Evolutionary conservation across 371 early-diverging fungal genomes (phyloP), one percentile per base, ranked within the genome.

Genomic region (Lichtheimia ramosa): DNA sequence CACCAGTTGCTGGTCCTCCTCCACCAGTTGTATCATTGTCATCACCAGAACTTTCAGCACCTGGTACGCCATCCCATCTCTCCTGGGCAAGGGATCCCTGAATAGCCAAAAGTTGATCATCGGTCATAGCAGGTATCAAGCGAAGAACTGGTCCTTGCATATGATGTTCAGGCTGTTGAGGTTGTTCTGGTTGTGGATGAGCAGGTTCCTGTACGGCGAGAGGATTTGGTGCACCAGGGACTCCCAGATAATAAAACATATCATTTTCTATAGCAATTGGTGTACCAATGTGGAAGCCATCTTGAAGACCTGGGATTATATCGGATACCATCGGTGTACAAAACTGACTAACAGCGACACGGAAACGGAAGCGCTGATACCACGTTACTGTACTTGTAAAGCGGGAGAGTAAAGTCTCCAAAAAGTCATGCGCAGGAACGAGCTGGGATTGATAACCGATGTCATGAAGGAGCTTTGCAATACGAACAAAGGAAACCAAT

Each of bases 241-340:
- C 2, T 5, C 25, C 25, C 25, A 25, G 25, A 25, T 25, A 25
- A 25, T 25, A 25, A 3, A 25, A 5, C 25, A 25, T 25, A 25
- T 25, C 25, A 5, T 25, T 5, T 2, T 2, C 25, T 25, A 2
- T 2, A 2, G 5, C 2, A 25, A 25, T 25, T 5, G 25, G 25
- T 25, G 5, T 25, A 25, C 25, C 25, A 25, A 25, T 25, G 5
- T 25, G 25, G 25, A 25, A 25, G 5, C 25, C 25, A 25, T 25
- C 5, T 5, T 25, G 3, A 25, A 25, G 25, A 5, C 25, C 25
- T 25, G 48, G 16, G 24, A 25, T 25, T 13, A 59, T 28, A 5
- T 53, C 34, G 12, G 60, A 59, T n/a, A 59, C 52, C 16, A n/a
- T n/a, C 25, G 60, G 60, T 5, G 23, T 40, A 42, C 60, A 59